These are phyloP conservation scores for Ogataea parapolymorpha DNA, from an alignment of 805 yeast genomes.

Conservation along the genomic window DNA sequence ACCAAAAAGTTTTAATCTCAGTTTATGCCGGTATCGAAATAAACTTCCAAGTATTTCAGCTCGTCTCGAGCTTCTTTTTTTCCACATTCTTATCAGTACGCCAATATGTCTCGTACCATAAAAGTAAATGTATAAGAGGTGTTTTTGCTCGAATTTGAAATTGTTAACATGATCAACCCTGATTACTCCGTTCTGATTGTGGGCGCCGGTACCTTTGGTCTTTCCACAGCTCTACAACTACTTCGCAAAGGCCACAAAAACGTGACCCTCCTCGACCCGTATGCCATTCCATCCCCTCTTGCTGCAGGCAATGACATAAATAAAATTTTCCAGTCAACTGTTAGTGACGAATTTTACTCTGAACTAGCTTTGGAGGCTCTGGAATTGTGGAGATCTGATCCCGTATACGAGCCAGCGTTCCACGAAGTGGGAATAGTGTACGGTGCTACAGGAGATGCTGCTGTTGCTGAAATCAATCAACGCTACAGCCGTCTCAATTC, in stretches of 20 bases:
- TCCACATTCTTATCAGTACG: neutral
- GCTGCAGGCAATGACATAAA: conserved; percentile 27
- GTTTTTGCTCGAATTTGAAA: neutral
- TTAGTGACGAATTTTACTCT: conserved; percentile 39
- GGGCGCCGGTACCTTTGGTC: conserved; percentile 46
- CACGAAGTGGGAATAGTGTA: conserved; percentile 34
- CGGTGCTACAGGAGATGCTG: conserved; percentile 20
- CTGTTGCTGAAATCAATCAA: conserved; percentile 8
- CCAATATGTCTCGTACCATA: neutral
- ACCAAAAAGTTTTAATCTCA: no score
- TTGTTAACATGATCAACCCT: neutral
- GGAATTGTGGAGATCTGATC: conserved; percentile 35
- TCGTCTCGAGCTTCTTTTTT: neutral
- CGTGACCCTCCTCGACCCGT: conserved; percentile 11
- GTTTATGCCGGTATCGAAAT: neutral
- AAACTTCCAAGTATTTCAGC: neutral
- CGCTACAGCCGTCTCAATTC: conserved; percentile 1
- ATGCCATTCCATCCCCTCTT: neutral
- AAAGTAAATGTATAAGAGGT: neutral
- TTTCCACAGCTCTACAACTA: conserved; percentile 39
- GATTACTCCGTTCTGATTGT: conserved; percentile 24
- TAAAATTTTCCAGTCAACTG: conserved; percentile 47
- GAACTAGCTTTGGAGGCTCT: conserved; percentile 44
- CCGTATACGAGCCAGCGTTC: conserved; percentile 19
- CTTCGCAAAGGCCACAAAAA: conserved; percentile 32